These are phyloP conservation scores for Saccharomycopsis capsularis DNA, from an alignment of 805 yeast genomes.

Conservation along the genomic window DNA sequence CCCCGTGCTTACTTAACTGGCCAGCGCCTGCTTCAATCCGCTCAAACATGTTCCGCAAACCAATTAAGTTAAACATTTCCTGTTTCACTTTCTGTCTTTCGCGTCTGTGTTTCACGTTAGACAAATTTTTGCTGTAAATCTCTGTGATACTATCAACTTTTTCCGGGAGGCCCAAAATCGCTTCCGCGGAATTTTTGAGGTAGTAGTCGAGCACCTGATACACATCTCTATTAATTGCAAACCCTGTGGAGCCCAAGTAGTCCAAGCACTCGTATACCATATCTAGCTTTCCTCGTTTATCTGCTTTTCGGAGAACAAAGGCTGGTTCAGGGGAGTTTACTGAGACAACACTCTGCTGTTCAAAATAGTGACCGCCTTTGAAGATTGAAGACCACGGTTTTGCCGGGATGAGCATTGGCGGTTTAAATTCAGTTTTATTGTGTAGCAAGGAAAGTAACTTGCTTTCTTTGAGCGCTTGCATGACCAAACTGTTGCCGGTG, in stretches of 20 bases:
- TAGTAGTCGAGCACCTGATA: neutral
- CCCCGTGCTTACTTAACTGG: neutral
- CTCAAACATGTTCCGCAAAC: neutral
- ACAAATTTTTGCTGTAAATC: too few species aligned
- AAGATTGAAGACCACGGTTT: neutral
- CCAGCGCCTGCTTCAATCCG: neutral
- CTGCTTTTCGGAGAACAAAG: neutral
- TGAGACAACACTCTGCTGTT: neutral
- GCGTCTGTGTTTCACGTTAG: neutral
- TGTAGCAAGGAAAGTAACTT: neutral
- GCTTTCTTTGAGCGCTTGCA: neutral
- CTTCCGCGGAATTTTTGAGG: neutral
- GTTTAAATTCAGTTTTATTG: neutral
- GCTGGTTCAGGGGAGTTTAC: neutral
- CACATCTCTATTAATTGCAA: conserved; percentile 2
- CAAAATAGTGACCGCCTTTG: conserved; percentile 3
- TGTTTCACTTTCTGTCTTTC: neutral
- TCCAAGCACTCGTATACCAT: conserved; percentile 5
- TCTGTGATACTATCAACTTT: too few species aligned
- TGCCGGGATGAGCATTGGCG: conserved; percentile 6
- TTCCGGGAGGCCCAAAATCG: conserved; percentile 4
- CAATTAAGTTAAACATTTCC: neutral
- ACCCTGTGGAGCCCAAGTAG: conserved; percentile 1
- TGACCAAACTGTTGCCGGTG: neutral
- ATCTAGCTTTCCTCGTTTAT: conserved; percentile 1